phyloP scores from a whole-genome alignment of 768 basidiomycete genomes.

The Naganishia friedmannii region DNA sequence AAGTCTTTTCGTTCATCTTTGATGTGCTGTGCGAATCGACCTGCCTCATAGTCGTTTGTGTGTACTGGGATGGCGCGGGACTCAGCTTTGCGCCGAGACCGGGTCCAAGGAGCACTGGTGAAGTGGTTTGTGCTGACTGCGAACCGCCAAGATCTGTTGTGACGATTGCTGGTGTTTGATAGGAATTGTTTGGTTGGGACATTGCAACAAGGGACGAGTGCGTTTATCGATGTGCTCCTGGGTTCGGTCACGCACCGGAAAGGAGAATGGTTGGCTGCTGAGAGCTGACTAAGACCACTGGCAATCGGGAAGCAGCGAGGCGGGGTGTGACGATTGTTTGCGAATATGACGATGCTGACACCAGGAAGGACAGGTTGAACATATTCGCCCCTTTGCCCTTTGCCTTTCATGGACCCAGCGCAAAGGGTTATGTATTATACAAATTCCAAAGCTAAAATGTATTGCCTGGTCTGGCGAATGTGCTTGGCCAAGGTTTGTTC shows the following conservation, averaged over 20 bases:
- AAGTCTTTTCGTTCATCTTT: background rate
- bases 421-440: conserved; percentile 1
- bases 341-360: background rate
- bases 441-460: background rate
- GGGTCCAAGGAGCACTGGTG: conserved; percentile 1
- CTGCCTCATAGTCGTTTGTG: background rate
- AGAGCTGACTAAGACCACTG: background rate
- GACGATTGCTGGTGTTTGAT: conserved; percentile 5
- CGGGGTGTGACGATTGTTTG: background rate
- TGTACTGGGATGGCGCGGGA: conserved; percentile 20
- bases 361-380: background rate
- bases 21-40: conserved; percentile 14
- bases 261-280: background rate
- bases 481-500: background rate
- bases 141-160: conserved; percentile 12
- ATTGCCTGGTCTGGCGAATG: too few relatives aligned
- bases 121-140: background rate
- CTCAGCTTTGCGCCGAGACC: conserved; percentile 9
- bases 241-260: background rate
- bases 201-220: background rate
- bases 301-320: background rate
- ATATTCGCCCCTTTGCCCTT: background rate
- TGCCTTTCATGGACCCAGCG: background rate
- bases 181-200: background rate
- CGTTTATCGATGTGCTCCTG: background rate